Evolutionary conservation across 1,284 basidiomycete species (phyloP).

Genomic region (Tranzscheliella williamsii): DNA sequence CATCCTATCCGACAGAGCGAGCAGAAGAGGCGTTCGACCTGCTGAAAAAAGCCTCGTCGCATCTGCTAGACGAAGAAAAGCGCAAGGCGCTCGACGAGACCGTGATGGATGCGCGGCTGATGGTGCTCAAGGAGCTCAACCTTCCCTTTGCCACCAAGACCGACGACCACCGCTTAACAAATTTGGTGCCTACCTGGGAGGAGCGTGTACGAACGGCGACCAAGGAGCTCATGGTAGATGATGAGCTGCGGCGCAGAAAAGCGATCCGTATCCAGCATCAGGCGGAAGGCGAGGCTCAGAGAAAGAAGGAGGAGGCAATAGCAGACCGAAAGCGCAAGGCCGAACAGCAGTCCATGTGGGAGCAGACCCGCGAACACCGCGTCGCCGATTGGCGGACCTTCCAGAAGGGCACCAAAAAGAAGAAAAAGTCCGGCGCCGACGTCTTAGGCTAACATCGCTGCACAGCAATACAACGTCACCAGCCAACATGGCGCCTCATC

Average conservation of each 20-base stretch:
- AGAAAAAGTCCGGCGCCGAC: slow-evolving; percentile 44
- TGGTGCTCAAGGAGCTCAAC: slow-evolving; percentile 59
- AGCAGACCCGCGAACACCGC: slow-evolving; percentile 61
- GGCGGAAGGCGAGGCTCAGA: slow-evolving; percentile 66
- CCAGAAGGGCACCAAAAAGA: slow-evolving; percentile 49
- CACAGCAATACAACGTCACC: no score
- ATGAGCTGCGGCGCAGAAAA: slow-evolving; percentile 64
- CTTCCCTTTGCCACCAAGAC: slow-evolving; percentile 61
- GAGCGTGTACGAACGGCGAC: slow-evolving; percentile 64
- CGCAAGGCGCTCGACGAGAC: slow-evolving; percentile 61
- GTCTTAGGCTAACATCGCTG: slow-evolving; percentile 51
- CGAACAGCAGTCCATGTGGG: slow-evolving; percentile 66
- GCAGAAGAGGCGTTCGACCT: slow-evolving; percentile 67
- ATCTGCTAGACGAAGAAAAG: slow-evolving; percentile 58
- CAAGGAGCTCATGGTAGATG: slow-evolving; percentile 66
- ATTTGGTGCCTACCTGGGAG: slow-evolving; percentile 63
- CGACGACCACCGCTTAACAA: slow-evolving; percentile 56
- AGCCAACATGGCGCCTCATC: no score
- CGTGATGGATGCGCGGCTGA: slow-evolving; percentile 59
- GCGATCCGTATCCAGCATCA: slow-evolving; percentile 65
- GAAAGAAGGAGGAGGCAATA: slow-evolving; percentile 64
- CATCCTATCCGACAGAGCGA: slow-evolving; percentile 55
- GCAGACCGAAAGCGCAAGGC: slow-evolving; percentile 57
- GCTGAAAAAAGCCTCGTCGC: slow-evolving; percentile 65
- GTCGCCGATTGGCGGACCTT: slow-evolving; percentile 56